These are phyloP conservation scores for Salicornia ramosissima DNA, from an alignment of 148 eudicot species.

Conservation along the genomic window DNA sequence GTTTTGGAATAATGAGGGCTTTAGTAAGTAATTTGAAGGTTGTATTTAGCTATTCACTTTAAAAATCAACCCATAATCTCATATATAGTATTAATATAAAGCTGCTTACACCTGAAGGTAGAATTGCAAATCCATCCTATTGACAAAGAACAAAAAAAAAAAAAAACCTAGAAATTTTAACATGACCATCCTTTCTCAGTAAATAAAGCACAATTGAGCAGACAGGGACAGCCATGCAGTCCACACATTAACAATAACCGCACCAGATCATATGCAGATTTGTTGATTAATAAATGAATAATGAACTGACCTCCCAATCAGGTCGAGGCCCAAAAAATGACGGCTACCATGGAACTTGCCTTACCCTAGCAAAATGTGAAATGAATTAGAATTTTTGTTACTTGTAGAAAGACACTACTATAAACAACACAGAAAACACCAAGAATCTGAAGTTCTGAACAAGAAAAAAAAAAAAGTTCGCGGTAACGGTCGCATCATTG, in stretches of 20 bases:
- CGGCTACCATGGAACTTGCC: slow-evolving; percentile 97
- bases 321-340: slow-evolving; percentile 83
- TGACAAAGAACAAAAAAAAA: not conserved
- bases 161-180: not conserved
- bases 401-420: no score
- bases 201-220: not conserved
- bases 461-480: no score
- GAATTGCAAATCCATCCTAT: no score
- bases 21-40: no score
- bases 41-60: no score
- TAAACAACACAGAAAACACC: no score
- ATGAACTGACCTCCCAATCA: slow-evolving; percentile 77
- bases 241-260: not conserved
- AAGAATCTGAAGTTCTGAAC: no score
- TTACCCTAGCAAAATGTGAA: slow-evolving; percentile 50
- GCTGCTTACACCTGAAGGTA: no score
- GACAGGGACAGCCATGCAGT: not conserved
- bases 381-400: not conserved
- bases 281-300: not conserved
- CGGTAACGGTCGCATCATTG: no score
- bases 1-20: no score
- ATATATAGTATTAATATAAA: no score
- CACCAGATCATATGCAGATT: not conserved
- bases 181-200: not conserved
- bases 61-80: no score